phyloP scores from a whole-genome alignment of 805 yeast genomes.

The Yarrowia sp. region DNA sequence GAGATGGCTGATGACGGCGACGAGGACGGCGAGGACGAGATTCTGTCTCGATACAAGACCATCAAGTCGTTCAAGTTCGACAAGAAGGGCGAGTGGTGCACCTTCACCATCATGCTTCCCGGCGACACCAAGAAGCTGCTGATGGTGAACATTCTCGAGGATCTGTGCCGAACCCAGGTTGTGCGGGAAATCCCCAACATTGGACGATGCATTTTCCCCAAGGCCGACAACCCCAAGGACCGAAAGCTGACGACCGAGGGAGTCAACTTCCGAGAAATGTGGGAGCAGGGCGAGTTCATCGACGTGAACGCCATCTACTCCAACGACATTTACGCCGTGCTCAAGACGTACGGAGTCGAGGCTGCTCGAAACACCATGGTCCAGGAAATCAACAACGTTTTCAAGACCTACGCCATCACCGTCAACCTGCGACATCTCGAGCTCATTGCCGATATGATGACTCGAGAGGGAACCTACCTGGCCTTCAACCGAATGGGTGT shows the following conservation, averaged over 20 bases:
- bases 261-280: slow-evolving; percentile 96
- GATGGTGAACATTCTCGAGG: slow-evolving; percentile 97
- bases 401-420: slow-evolving; percentile 93
- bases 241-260: slow-evolving; percentile 94
- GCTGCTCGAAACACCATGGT: slow-evolving; percentile 98
- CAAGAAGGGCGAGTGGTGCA: slow-evolving; percentile 87
- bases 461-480: slow-evolving; percentile 95
- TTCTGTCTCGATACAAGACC: slow-evolving; percentile 59
- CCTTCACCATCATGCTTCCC: slow-evolving; percentile 80
- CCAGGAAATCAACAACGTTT: slow-evolving; percentile 92
- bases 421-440: slow-evolving; percentile 95
- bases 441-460: slow-evolving; percentile 98
- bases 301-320: slow-evolving; percentile 89
- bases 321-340: slow-evolving; percentile 90
- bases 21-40: slow-evolving; percentile 11
- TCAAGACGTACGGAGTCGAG: slow-evolving; percentile 95
- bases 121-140: slow-evolving; percentile 89
- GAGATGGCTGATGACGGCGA: slow-evolving; percentile 49
- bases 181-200: slow-evolving; percentile 90
- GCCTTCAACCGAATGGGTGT: slow-evolving; percentile 99
- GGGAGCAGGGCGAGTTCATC: slow-evolving; percentile 95
- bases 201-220: slow-evolving; percentile 91
- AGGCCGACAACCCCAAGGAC: slow-evolving; percentile 61
- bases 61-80: slow-evolving; percentile 87
- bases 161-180: slow-evolving; percentile 84